Evolutionary conservation across 495 filamentous ascomycete species (phyloP), one percentile per base, ranked within the genome.

Genomic region (Delitschia confertaspora): DNA sequence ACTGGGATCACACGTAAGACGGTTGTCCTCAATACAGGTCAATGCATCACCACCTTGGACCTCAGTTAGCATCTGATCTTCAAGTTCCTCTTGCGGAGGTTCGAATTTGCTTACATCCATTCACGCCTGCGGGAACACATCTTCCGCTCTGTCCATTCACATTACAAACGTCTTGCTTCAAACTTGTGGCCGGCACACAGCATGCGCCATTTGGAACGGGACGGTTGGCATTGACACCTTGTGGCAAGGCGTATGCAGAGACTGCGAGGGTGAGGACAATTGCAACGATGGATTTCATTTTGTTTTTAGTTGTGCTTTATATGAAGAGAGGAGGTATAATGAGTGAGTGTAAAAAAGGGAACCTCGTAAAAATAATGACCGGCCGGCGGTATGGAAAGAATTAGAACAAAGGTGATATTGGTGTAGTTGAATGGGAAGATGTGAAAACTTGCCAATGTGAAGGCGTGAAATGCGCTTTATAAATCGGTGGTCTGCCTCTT

Each of bases 141-240:
- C 44, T 24, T 13, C 44, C 44, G 14, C 25, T 40, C 19, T 10
- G 22, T 3, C 44, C 44, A 16, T 47, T 47, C 3, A 47, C 44
- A 18, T 40, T 47, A 27, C 44, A 47, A 14, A 47, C 44, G 14
- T 47, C 44, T 25, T 47, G 44, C 29, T 47, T 47, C 35, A 40
- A 17, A 2, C 3, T 19, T 4, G 44, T 47, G 27, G 38, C 40
- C 16, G 44, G 9, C 1, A 25, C 30, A 20, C 44, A 47, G 35
- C 44, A 47, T 17, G 44, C 44, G 25, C 44, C 44, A n/a, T 32
- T 32, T 17, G 44, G 44, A 8, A 47, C 44, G 14, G 44, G 44
- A 14, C 44, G 44, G 14, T 30, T 30, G 34, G 23, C 44, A 14
- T 47, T 47, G 19, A 39, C 35, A 8, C 35, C 25, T 2, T n/a